Evolutionary conservation across 73 alveolate species (phyloP).

Genomic region (Blepharisma japonicum): DNA sequence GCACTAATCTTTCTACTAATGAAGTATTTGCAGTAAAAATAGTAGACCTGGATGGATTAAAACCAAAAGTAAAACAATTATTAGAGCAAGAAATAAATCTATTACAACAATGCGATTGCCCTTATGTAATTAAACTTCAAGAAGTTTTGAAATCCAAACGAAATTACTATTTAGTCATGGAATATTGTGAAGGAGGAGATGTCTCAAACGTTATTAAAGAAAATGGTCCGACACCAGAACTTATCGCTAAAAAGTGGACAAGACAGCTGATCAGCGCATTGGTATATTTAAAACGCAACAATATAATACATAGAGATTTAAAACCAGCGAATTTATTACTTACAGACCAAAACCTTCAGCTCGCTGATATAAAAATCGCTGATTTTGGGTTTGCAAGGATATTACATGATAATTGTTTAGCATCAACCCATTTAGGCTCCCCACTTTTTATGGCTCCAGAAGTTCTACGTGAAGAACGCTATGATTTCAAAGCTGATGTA

Average conservation of each 20-base stretch:
- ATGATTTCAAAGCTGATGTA: constrained; percentile 35
- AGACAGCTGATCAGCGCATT: constrained; percentile 27
- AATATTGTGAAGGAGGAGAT: constrained; percentile 46
- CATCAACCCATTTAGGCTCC: constrained; percentile 30
- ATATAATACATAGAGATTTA: constrained; percentile 59
- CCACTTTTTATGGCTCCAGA: constrained; percentile 46
- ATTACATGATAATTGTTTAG: not conserved
- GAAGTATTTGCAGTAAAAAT: constrained; percentile 35
- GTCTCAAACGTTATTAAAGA: constrained; percentile 6
- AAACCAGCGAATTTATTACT: constrained; percentile 53
- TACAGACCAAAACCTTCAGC: constrained; percentile 24
- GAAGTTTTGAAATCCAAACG: constrained; percentile 23
- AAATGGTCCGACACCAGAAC: constrained; percentile 43
- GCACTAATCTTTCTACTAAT: not conserved
- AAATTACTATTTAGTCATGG: constrained; percentile 31
- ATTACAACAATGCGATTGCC: not conserved
- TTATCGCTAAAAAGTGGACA: constrained; percentile 34
- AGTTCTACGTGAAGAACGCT: constrained; percentile 17
- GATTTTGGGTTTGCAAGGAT: constrained; percentile 40
- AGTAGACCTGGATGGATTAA: not conserved
- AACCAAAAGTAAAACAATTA: not conserved
- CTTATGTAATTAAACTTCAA: constrained; percentile 26
- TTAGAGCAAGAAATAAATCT: constrained; percentile 29
- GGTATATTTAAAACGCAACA: constrained; percentile 1
- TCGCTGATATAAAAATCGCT: constrained; percentile 34